phyloP scores from a whole-genome alignment of 345 rosid genomes.

The Erysimum cheiranthoides region DNA sequence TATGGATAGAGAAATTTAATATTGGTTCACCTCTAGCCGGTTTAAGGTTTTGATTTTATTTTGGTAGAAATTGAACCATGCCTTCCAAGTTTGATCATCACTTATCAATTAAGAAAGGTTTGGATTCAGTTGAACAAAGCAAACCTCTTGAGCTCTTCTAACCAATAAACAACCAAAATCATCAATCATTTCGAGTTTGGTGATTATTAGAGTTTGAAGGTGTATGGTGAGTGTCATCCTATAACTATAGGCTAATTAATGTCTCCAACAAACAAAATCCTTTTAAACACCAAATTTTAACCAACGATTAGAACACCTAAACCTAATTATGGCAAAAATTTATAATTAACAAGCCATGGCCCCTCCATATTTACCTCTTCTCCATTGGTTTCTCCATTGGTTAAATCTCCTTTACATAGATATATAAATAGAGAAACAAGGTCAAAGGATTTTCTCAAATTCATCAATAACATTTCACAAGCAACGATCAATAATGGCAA shows the following conservation, averaged over 20 bases:
- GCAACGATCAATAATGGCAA: conserved; percentile 36
- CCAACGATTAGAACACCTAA: conserved; percentile 34
- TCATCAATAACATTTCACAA: conserved; percentile 34
- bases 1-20: conserved; percentile 4
- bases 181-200: conserved; percentile 29
- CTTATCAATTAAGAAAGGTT: conserved; percentile 16
- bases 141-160: background rate
- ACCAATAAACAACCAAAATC: conserved; percentile 16
- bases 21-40: conserved; percentile 21
- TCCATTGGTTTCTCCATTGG: conserved; percentile 32
- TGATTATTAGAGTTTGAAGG: conserved; percentile 16
- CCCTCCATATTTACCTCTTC: conserved; percentile 36
- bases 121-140: background rate
- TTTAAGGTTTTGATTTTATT: background rate
- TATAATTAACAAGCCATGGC: conserved; percentile 15
- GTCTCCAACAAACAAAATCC: conserved; percentile 23
- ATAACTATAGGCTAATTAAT: conserved; percentile 26
- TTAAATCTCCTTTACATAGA: conserved; percentile 20
- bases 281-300: conserved; percentile 29
- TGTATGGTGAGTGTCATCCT: conserved; percentile 15
- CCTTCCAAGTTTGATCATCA: conserved; percentile 3
- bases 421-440: conserved; percentile 39
- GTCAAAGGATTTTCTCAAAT: conserved; percentile 8
- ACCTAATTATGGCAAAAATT: conserved; percentile 33
- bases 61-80: conserved; percentile 2